phyloP scores from a whole-genome alignment of 805 yeast genomes.

The Myxozyma vanderwaltii region DNA sequence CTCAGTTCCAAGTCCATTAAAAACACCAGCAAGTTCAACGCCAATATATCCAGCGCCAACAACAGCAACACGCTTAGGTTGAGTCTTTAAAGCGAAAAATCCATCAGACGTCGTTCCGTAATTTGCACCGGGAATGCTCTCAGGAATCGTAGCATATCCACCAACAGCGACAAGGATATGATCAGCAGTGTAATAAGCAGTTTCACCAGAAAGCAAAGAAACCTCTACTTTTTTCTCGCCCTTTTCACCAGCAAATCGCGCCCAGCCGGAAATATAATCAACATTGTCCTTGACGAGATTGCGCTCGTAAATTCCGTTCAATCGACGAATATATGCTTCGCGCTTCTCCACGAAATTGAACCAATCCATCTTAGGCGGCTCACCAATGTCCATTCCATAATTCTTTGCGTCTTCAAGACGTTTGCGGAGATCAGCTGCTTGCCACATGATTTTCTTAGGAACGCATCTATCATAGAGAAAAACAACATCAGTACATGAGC shows the following conservation, averaged over 20 bases:
- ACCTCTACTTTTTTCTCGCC: constrained; percentile 63
- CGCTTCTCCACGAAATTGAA: constrained; percentile 75
- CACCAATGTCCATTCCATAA: constrained; percentile 73
- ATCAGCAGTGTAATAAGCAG: constrained; percentile 70
- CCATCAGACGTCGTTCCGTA: constrained; percentile 88
- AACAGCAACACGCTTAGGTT: constrained; percentile 89
- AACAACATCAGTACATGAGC: not conserved
- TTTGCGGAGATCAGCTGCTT: constrained; percentile 86
- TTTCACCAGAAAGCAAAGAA: constrained; percentile 60
- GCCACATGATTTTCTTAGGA: constrained; percentile 99
- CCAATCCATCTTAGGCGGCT: constrained; percentile 78
- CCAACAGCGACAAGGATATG: constrained; percentile 90
- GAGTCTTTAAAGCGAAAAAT: constrained; percentile 75
- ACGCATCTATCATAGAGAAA: constrained; percentile 58
- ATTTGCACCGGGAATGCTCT: constrained; percentile 74
- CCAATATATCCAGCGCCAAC: constrained; percentile 99
- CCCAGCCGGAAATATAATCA: constrained; percentile 83
- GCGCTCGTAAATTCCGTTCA: constrained; percentile 91
- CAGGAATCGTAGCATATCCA: constrained; percentile 77
- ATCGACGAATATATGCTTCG: constrained; percentile 83
- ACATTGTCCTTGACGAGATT: constrained; percentile 88
- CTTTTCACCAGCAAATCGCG: constrained; percentile 68
- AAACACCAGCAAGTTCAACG: constrained; percentile 92
- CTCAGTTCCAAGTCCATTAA: constrained; percentile 82
- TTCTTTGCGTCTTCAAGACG: constrained; percentile 72